Percentiles rank a stretch among this genome's conserved stretches.
phyloP scores from a whole-genome alignment of 139 green algal genomes.

The Closterium sp. region DNA sequence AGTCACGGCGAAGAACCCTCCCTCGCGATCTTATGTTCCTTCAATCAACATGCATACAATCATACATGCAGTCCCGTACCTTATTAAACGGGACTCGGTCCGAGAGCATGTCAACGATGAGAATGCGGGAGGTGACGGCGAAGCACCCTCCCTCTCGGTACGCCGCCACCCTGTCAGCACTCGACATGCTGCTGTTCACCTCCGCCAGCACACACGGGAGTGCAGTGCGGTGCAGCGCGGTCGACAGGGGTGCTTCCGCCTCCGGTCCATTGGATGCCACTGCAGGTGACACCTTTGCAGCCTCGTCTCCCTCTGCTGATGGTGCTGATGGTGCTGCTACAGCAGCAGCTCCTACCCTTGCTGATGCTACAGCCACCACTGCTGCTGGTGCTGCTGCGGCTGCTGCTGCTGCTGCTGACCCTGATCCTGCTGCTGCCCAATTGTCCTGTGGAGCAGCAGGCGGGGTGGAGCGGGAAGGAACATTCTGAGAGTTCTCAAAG shows the following conservation, averaged over 20 bases:
- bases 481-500: no score
- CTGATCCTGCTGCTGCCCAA: neutral
- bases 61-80: no score
- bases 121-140: slow-evolving; percentile 88
- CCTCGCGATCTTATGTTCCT: no score
- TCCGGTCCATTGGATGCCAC: neutral
- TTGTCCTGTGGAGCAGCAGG: neutral
- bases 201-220: neutral
- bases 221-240: neutral
- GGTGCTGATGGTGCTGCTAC: neutral
- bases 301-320: neutral
- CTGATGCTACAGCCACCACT: neutral
- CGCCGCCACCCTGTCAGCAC: neutral
- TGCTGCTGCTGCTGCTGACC: neutral
- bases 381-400: neutral
- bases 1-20: slow-evolving; percentile 68
- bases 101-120: slow-evolving; percentile 90
- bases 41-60: no score
- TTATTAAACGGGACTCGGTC: neutral
- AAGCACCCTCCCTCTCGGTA: slow-evolving; percentile 11
- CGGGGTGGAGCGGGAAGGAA: neutral
- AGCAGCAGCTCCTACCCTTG: neutral
- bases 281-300: neutral
- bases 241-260: neutral
- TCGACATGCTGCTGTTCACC: neutral